Evolutionary conservation across 2,329 filamentous ascomycete genomes (phyloP), one percentile per base, ranked within the genome.

Genomic region (Venturia aucupariae): DNA sequence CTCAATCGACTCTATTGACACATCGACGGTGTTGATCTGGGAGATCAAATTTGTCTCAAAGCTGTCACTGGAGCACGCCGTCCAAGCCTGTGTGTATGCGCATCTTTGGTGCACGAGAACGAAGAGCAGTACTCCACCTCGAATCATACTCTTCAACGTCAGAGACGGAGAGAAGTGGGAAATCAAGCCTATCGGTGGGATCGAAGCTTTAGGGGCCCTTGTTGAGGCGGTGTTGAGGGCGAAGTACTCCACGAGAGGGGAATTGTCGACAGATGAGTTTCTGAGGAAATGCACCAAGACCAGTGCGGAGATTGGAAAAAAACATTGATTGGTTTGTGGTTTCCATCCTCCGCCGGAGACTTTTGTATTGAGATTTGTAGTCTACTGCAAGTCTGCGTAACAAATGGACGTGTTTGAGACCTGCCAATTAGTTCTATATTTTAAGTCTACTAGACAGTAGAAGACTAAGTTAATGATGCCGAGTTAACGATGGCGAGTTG

Each of bases 21-120:
- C 4, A 30, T 2, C 13, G 22, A 10, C 22, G 4, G n/a, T 59
- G 13, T 60, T 51, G 11, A 63, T 66, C 38, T 66, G 63, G 65
- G 65, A 66, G 35, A 66, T 66, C 60, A 66, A 66, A 61, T 66
- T 65, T 42, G 65, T 65, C 32, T 42, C 60, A 4, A 32, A 61
- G 30, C 39, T 66, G 24, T 63, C 60, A n/a, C 63, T 55, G 30
- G 51, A 65, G 57, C 65, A 66, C 48, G 65, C 57, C 30, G 48
- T 65, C 22, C 65, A 66, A 54, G 65, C 60, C 19, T 65, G 65
- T 51, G 32, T 63, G 24, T 66, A 66, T 59, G 65, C 60, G 13
- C 65, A 66, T 39, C 63, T 66, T 44, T 66, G 65, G 65, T 66
- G 44, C 51, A 63, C 60, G 6, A 35, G 59, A 64, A 54, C 63